Percentiles rank a stretch among this genome's conserved stretches.
Evolutionary conservation across 2,329 filamentous ascomycete species (phyloP).

Genomic region (Biscogniauxia mediterranea): DNA sequence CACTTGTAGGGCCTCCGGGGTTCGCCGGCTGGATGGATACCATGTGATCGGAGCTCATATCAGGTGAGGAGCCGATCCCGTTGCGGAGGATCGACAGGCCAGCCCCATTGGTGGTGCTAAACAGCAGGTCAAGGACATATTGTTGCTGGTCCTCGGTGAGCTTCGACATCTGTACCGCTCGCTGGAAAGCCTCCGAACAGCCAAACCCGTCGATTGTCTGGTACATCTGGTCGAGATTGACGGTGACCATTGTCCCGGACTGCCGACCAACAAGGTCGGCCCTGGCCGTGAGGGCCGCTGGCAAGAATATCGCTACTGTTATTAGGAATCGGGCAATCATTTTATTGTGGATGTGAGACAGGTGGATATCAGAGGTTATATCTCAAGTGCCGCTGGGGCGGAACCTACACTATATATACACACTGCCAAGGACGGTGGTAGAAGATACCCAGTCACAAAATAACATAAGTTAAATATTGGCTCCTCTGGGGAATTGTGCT

Average conservation of each 20-base stretch:
- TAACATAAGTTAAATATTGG: not conserved
- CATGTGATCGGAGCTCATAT: slow-evolving; percentile 18
- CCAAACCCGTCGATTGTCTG: slow-evolving; percentile 48
- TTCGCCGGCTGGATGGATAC: slow-evolving; percentile 43
- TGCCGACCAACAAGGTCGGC: slow-evolving; percentile 4
- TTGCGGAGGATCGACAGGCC: slow-evolving; percentile 52
- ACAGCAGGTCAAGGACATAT: slow-evolving; percentile 44
- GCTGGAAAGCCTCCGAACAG: slow-evolving; percentile 47
- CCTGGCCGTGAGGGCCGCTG: not conserved
- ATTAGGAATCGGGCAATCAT: not conserved
- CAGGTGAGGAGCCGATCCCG: slow-evolving; percentile 41
- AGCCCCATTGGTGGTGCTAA: slow-evolving; percentile 43
- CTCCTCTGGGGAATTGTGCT: not conserved
- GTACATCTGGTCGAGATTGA: slow-evolving; percentile 27
- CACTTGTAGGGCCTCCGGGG: slow-evolving; percentile 40
- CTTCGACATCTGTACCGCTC: slow-evolving; percentile 40
- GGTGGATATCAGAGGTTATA: not conserved
- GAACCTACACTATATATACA: not conserved
- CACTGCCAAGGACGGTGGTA: not conserved
- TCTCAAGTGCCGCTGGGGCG: not conserved
- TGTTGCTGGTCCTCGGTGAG: slow-evolving; percentile 29
- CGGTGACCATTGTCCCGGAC: slow-evolving; percentile 23
- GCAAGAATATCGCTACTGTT: not conserved
- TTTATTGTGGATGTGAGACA: not conserved
- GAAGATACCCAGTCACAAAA: not conserved